phyloP scores from a whole-genome alignment of 495 filamentous ascomycete species.

The Daldinia bambusicola region DNA sequence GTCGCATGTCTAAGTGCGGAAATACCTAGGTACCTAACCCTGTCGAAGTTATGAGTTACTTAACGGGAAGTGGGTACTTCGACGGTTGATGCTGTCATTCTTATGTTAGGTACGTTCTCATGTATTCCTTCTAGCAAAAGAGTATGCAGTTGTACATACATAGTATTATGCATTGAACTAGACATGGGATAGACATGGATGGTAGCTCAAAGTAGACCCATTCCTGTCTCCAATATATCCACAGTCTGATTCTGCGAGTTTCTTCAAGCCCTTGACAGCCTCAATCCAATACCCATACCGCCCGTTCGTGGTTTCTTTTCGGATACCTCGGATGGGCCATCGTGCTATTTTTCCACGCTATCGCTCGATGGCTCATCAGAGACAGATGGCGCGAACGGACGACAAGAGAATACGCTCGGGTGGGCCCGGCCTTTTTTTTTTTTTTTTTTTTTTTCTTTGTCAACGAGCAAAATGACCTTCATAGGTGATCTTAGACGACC shows the following conservation, averaged over 20 bases:
- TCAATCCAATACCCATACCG: slow-evolving; percentile 28
- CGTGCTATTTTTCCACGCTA: slow-evolving; percentile 42
- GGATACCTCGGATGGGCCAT: slow-evolving; percentile 43
- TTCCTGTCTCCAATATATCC: slow-evolving; percentile 21
- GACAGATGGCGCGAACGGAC: slow-evolving; percentile 39
- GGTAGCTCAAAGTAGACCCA: background rate
- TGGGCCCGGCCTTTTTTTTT: slow-evolving; percentile 29
- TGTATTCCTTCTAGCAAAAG: background rate
- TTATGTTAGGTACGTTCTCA: slow-evolving; percentile 16
- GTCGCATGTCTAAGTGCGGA: slow-evolving; percentile 7
- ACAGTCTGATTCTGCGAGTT: slow-evolving; percentile 8
- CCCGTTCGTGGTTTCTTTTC: slow-evolving; percentile 30
- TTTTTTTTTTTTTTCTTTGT: slow-evolving; percentile 8
- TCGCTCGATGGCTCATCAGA: slow-evolving; percentile 36
- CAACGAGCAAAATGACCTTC: background rate
- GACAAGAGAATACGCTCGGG: slow-evolving; percentile 21
- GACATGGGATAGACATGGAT: slow-evolving; percentile 13
- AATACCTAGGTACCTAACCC: slow-evolving; percentile 11
- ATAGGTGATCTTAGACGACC: background rate
- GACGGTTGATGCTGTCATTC: slow-evolving; percentile 24
- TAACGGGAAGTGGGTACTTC: slow-evolving; percentile 21
- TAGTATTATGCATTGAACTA: slow-evolving; percentile 10
- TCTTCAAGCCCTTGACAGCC: slow-evolving; percentile 5
- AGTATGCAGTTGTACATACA: background rate
- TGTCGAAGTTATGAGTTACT: slow-evolving; percentile 18